Percentiles rank a stretch among this genome's conserved stretches.
Conservation (phyloP, 2,329 filamentous ascomycete genomes). For the Aschersonia sp. region DNA sequence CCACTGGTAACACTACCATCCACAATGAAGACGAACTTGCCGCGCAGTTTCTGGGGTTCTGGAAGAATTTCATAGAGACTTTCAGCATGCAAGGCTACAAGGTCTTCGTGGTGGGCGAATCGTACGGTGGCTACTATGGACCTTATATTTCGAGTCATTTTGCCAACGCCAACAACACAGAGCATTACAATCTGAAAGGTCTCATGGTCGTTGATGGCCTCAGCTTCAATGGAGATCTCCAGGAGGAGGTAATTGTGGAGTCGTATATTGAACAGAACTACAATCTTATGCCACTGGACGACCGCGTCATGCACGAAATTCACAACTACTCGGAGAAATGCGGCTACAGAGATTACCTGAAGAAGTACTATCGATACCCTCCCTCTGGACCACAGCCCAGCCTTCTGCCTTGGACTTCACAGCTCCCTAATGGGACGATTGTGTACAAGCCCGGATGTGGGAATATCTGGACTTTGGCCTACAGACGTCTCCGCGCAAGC, state of each 20-base stretch:
- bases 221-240: constrained; percentile 34
- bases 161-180: constrained; percentile 49
- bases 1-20: constrained; percentile 48
- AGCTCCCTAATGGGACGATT: constrained; percentile 13
- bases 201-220: constrained; percentile 62
- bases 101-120: constrained; percentile 59
- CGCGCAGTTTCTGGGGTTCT: constrained; percentile 62
- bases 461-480: constrained; percentile 39
- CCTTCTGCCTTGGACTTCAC: constrained; percentile 25
- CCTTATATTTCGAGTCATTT: constrained; percentile 63
- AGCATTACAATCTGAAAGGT: constrained; percentile 53
- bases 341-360: constrained; percentile 45
- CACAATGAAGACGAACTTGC: constrained; percentile 54
- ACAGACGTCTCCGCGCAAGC: constrained; percentile 32
- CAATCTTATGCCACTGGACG: constrained; percentile 48
- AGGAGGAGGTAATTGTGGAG: constrained; percentile 32
- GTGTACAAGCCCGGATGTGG: constrained; percentile 33
- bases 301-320: constrained; percentile 37
- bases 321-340: constrained; percentile 38
- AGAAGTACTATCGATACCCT: constrained; percentile 53
- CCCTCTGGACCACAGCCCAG: constrained; percentile 45
- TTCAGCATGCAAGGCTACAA: constrained; percentile 55
- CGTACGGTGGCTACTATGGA: constrained; percentile 52
- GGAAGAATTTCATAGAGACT: constrained; percentile 60
- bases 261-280: constrained; percentile 47